Conservation (phyloP, 257 asterid species). For the Solanum medicagineum region DNA sequence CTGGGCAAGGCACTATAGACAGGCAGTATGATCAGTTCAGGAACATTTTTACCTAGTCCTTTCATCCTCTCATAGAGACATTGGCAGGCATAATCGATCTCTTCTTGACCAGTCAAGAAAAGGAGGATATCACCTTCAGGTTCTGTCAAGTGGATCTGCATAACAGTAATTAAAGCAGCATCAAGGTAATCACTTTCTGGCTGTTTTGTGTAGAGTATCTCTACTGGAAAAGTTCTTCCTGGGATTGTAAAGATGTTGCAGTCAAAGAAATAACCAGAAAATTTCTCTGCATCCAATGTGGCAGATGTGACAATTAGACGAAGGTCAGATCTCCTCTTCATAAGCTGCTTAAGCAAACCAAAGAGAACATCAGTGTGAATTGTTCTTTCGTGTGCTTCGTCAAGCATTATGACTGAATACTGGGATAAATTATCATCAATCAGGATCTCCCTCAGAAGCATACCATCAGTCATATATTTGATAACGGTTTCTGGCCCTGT, state of each 20-base stretch:
- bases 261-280: conserved; percentile 81
- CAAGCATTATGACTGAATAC: conserved; percentile 88
- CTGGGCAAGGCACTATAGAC: conserved; percentile 92
- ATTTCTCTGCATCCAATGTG: conserved; percentile 90
- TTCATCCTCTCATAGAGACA: conserved; percentile 94
- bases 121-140: conserved; percentile 96
- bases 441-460: conserved; percentile 89
- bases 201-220: conserved; percentile 82
- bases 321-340: conserved; percentile 76
- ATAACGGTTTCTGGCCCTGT: conserved; percentile 94
- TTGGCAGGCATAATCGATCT: conserved; percentile 93
- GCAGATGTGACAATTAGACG: conserved; percentile 91
- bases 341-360: conserved; percentile 65
- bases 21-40: conserved; percentile 82
- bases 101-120: conserved; percentile 94
- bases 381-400: conserved; percentile 94
- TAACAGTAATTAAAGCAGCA: conserved; percentile 74
- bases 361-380: conserved; percentile 81
- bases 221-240: conserved; percentile 90
- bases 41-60: conserved; percentile 74
- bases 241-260: conserved; percentile 96
- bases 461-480: conserved; percentile 97
- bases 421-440: conserved; percentile 74
- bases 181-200: conserved; percentile 97
- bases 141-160: conserved; percentile 91